These are phyloP conservation scores for Xylaria sp. DNA, from an alignment of 495 filamentous ascomycete species.

Conservation along the genomic window DNA sequence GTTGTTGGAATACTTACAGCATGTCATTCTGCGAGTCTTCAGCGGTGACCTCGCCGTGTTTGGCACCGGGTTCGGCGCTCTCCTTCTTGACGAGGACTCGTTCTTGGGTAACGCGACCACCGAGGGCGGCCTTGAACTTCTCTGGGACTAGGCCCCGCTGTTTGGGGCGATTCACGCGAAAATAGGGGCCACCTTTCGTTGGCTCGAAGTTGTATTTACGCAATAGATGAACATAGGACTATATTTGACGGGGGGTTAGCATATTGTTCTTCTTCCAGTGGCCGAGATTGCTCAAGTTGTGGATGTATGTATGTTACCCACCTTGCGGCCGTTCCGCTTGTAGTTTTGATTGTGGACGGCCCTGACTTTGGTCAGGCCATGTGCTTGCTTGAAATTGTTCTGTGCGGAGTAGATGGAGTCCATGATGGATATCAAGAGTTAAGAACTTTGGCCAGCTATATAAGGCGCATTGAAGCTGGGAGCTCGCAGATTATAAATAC, in stretches of 20 bases:
- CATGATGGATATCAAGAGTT: slow-evolving; percentile 33
- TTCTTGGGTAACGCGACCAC: slow-evolving; percentile 54
- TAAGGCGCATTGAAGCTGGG: neutral
- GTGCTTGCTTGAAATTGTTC: slow-evolving; percentile 41
- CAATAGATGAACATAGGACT: slow-evolving; percentile 71
- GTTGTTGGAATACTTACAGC: slow-evolving; percentile 44
- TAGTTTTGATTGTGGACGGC: slow-evolving; percentile 66
- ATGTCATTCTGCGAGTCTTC: slow-evolving; percentile 78
- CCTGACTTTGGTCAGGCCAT: slow-evolving; percentile 55
- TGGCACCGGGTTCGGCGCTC: slow-evolving; percentile 29
- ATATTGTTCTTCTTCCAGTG: neutral
- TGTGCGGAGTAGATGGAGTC: slow-evolving; percentile 44
- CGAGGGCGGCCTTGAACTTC: slow-evolving; percentile 44
- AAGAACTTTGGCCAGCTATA: neutral
- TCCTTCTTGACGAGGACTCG: slow-evolving; percentile 61
- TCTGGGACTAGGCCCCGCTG: slow-evolving; percentile 43
- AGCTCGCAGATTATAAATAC: neutral
- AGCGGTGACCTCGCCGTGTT: slow-evolving; percentile 65
- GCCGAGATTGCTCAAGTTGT: neutral
- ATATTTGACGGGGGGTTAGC: neutral
- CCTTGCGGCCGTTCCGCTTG: slow-evolving; percentile 67
- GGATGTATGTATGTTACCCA: neutral
- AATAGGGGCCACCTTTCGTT: slow-evolving; percentile 73
- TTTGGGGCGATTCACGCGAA: slow-evolving; percentile 50
- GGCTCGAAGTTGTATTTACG: slow-evolving; percentile 75